phyloP scores from a whole-genome alignment of 805 yeast species.

The Pichia insulana region DNA sequence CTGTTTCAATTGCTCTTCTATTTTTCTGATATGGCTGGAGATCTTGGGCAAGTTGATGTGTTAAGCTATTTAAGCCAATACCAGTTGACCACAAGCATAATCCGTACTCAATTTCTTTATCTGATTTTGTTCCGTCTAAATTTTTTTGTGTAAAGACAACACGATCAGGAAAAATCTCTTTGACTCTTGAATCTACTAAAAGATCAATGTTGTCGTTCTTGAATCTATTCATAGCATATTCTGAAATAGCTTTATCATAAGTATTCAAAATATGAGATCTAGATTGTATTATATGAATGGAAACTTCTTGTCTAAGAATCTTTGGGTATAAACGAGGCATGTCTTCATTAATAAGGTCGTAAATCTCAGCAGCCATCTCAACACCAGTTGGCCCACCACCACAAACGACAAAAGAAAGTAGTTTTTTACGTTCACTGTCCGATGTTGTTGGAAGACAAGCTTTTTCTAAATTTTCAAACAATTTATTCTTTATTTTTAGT shows the following conservation, averaged over 20 bases:
- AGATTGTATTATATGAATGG: constrained; percentile 83
- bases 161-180: constrained; percentile 61
- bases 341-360: constrained; percentile 89
- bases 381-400: constrained; percentile 99
- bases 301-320: constrained; percentile 63
- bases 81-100: constrained; percentile 73
- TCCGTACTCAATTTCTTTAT: constrained; percentile 53
- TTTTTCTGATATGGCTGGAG: constrained; percentile 45
- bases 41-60: constrained; percentile 43
- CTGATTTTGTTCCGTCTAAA: constrained; percentile 31
- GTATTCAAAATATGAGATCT: constrained; percentile 77
- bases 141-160: constrained; percentile 50
- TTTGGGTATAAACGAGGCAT: constrained; percentile 81
- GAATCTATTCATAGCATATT: constrained; percentile 75
- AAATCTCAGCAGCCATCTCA: constrained; percentile 92
- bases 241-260: constrained; percentile 58
- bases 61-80: constrained; percentile 56
- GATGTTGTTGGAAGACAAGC: constrained; percentile 71
- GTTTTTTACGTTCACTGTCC: constrained; percentile 67
- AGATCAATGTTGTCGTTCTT: constrained; percentile 58
- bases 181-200: constrained; percentile 78
- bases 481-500: constrained; percentile 65
- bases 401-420: constrained; percentile 82
- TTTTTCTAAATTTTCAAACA: constrained; percentile 81
- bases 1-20: constrained; percentile 67